Percentiles rank a stretch among this genome's conserved stretches.
Conservation (phyloP, 345 rosid genomes). For the Acer saccharum region DNA sequence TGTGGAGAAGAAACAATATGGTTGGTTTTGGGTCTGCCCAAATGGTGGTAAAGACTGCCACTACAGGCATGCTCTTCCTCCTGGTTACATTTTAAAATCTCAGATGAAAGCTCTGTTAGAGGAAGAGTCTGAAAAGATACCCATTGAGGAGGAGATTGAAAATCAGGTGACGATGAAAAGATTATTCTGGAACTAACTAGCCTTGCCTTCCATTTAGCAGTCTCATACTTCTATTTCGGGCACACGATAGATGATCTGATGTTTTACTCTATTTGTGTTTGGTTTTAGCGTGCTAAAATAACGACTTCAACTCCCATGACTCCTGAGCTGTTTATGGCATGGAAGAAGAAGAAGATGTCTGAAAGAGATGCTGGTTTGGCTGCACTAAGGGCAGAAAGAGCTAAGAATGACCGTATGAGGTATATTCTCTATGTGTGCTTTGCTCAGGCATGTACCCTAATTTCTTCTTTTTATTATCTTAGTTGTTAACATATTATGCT, state of each 20-base stretch:
- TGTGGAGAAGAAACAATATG: constrained; percentile 79
- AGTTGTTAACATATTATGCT: constrained; percentile 16
- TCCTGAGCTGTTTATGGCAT: constrained; percentile 54
- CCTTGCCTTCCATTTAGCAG: constrained; percentile 2
- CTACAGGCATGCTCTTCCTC: constrained; percentile 78
- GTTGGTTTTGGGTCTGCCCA: constrained; percentile 82
- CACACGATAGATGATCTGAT: not conserved
- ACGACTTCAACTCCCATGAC: constrained; percentile 55
- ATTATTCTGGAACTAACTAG: constrained; percentile 7
- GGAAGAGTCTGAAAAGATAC: constrained; percentile 56
- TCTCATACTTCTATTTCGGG: not conserved
- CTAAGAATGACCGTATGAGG: constrained; percentile 73
- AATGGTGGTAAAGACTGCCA: constrained; percentile 72
- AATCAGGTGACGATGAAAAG: constrained; percentile 48
- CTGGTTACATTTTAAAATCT: constrained; percentile 65
- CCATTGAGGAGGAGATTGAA: constrained; percentile 70
- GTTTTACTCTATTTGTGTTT: constrained; percentile 9
- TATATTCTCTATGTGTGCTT: constrained; percentile 9
- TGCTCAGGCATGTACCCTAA: not conserved
- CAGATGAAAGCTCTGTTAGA: constrained; percentile 73
- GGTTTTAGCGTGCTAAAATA: constrained; percentile 53
- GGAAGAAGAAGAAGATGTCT: constrained; percentile 65
- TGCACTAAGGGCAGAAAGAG: constrained; percentile 56
- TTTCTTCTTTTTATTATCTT: not conserved
- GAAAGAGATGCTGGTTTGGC: constrained; percentile 63